Percentiles rank a stretch among this genome's conserved stretches.
Evolutionary conservation across 176 grass and related monocot species (phyloP).

Genomic region (Dactylis glomerata): DNA sequence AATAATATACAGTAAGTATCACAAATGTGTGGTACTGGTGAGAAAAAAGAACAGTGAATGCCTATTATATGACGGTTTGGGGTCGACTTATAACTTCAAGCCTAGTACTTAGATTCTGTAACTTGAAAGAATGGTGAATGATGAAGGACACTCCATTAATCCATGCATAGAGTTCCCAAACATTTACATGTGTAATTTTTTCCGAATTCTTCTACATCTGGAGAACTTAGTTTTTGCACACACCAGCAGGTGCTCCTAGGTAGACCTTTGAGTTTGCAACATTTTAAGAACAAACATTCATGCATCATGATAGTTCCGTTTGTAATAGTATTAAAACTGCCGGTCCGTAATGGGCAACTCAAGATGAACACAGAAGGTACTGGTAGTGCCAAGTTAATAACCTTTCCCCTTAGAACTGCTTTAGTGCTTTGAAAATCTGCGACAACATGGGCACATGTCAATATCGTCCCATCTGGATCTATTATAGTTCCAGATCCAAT

Average conservation of each 20-base stretch:
- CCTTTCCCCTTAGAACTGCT: slow-evolving; percentile 43
- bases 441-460: slow-evolving; percentile 93
- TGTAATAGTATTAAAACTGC: not conserved
- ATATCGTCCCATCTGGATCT: slow-evolving; percentile 76
- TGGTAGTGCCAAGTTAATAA: slow-evolving; percentile 32
- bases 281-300: slow-evolving; percentile 6
- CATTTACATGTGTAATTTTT: not conserved
- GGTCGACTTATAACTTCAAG: not conserved
- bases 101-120: not conserved
- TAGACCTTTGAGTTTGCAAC: not conserved
- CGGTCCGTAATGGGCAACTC: not conserved
- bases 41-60: not conserved
- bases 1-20: not conserved
- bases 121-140: slow-evolving; percentile 2
- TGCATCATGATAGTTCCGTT: not conserved
- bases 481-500: slow-evolving; percentile 92
- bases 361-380: slow-evolving; percentile 9
- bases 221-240: not conserved
- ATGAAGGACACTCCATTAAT: slow-evolving; percentile 4
- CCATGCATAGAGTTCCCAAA: not conserved
- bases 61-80: not conserved
- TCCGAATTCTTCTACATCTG: not conserved
- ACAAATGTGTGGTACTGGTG: not conserved
- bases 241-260: not conserved
- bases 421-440: slow-evolving; percentile 37